Evolutionary conservation across 1,139 yeast genomes (phyloP), one percentile per base, ranked within the genome.

Genomic region (Meyerozyma smithsonii): DNA sequence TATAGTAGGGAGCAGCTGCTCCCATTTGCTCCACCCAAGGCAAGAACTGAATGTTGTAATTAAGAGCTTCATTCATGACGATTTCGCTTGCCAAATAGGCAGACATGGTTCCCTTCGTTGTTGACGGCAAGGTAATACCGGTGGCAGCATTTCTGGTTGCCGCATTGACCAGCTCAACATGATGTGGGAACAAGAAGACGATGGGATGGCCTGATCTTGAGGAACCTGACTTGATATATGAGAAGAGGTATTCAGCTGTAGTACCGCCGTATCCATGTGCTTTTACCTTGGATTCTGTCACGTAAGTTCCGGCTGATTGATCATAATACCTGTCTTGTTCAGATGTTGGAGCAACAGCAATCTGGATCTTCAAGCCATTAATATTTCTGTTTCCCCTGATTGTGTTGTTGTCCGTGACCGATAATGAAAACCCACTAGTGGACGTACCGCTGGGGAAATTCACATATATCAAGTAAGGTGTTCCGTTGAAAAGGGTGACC

Each of bases 171-270:
- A 85, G 72, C 26, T 62, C 65, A 37, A 77, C 68, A 44, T 83
- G 94, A 58, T 86, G 95, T 16, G 92, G 89, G 40, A 83, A 69
- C 7, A 87, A 85, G 58, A 78, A 85, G 3, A 84, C 59, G 36
- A 83, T 61, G 8, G 84, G 70, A 7, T 59, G 58, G 4, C 80
- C 80, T 15, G 74, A 62, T 6, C 66, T 55, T 8, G 86, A 78
- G 2, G 58, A 43, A 38, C 92, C 92, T 30, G 54, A 54, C 16
- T 81, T 72, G 5, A 61, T 46, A 59, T 84, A 84, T 15, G 51
- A 59, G 50, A 84, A 72, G 24, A 68, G 55, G 55, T 81, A 84
- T 12, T 65, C 58, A 3, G 80, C 84, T 5, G 67, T 54, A 12
- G 58, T 43, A n/a, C 66, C 64, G 36, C 53, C 55, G 20, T 48